A percentile compares a stretch with the other conserved stretches of the same genome.
phyloP scores from a whole-genome alignment of 2,329 filamentous ascomycete species.

The Hypoxylon sp. region DNA sequence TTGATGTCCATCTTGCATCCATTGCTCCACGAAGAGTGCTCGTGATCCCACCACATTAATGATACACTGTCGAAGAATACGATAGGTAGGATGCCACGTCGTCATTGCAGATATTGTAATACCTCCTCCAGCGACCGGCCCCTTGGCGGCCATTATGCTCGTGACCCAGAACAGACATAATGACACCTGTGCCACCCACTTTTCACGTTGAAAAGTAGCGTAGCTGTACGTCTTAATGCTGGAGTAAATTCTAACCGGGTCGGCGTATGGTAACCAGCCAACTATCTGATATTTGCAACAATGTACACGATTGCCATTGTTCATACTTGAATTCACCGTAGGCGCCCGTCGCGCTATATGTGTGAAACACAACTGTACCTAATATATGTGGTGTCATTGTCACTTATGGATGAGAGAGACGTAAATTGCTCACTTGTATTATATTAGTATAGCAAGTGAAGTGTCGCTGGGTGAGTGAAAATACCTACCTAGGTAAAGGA shows the following conservation, averaged over 20 bases:
- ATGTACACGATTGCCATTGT: not conserved
- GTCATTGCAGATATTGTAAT: slow-evolving; percentile 5
- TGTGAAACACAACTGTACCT: slow-evolving; percentile 4
- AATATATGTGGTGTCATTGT: slow-evolving; percentile 2
- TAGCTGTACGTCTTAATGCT: not conserved
- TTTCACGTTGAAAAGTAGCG: not conserved
- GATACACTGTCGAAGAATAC: not conserved
- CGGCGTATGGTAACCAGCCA: not conserved
- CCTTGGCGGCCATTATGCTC: not conserved
- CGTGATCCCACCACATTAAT: slow-evolving; percentile 7
- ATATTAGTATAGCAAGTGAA: not conserved
- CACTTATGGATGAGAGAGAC: not conserved
- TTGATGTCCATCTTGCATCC: not conserved
- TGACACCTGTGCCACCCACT: not conserved
- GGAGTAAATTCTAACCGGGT: not conserved
- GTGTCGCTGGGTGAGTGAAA: not conserved
- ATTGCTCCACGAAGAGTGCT: not conserved
- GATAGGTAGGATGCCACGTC: slow-evolving; percentile 10
- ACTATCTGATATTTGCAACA: not conserved
- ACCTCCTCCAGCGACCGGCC: not conserved
- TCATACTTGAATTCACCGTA: slow-evolving; percentile 3
- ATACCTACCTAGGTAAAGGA: not conserved
- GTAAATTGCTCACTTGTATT: not conserved
- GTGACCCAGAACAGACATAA: not conserved
- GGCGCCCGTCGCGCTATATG: not conserved